Percentiles rank a stretch among this genome's conserved stretches.
Conservation (phyloP, 495 filamentous ascomycete genomes). For the Penicillium alfredii region DNA sequence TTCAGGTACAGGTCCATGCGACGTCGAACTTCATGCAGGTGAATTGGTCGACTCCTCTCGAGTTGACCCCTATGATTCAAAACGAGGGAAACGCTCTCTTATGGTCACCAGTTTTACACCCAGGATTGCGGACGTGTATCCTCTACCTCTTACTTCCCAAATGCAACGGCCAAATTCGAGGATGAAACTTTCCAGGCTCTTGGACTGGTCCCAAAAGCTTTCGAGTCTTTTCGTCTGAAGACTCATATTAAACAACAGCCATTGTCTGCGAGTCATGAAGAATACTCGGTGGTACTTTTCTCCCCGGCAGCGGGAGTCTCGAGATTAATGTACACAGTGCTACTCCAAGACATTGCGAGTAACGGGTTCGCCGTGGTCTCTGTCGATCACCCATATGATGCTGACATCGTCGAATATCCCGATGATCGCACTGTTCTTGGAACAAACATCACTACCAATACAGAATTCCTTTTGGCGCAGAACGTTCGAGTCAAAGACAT, state of each 20-base stretch:
- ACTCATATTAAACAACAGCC: constrained; percentile 3
- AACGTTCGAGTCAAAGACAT: constrained; percentile 30
- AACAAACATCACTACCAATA: constrained; percentile 12
- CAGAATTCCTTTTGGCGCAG: constrained; percentile 5
- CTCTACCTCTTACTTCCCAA: constrained; percentile 9
- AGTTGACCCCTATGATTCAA: constrained; percentile 28
- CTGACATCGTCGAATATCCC: constrained; percentile 42
- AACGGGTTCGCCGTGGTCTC: constrained; percentile 42
- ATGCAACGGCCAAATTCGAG: constrained; percentile 9
- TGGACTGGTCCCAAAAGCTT: constrained; percentile 4
- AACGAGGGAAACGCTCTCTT: constrained; percentile 20
- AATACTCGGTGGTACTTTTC: constrained; percentile 32
- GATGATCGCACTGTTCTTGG: constrained; percentile 29
- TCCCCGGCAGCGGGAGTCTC: constrained; percentile 27
- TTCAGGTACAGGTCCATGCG: constrained; percentile 16
- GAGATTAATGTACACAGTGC: constrained; percentile 34
- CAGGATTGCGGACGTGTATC: constrained; percentile 5
- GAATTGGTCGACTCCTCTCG: constrained; percentile 28
- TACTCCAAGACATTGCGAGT: constrained; percentile 41
- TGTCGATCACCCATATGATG: constrained; percentile 48
- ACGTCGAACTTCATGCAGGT: constrained; percentile 15
- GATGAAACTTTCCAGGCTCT: constrained; percentile 16
- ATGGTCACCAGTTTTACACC: constrained; percentile 35
- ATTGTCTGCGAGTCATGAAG: constrained; percentile 2
- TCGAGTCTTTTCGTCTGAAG: constrained; percentile 5